Conservation (phyloP, 2,329 filamentous ascomycete species). For the Tympanopsis confertula region DNA sequence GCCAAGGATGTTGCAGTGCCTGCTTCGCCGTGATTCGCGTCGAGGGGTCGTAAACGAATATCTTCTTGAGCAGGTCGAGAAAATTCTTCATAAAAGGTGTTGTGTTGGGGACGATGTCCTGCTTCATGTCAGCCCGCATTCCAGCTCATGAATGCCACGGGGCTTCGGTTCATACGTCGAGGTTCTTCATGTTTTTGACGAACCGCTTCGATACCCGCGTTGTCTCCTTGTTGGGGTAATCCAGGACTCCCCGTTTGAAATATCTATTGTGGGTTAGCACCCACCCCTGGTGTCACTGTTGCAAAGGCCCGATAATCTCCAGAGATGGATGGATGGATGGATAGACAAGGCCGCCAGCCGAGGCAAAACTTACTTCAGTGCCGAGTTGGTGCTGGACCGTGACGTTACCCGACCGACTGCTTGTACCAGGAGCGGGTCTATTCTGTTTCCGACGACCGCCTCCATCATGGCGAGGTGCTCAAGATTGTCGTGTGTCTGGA, state of each 20-base stretch:
- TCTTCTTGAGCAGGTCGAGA: constrained; percentile 51
- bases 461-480: constrained; percentile 71
- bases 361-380: constrained; percentile 42
- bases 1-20: constrained; percentile 57
- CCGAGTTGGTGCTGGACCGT: constrained; percentile 44
- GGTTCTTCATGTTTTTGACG: constrained; percentile 61
- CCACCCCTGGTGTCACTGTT: neutral
- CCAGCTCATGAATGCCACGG: neutral
- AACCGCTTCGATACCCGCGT: constrained; percentile 53
- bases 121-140: constrained; percentile 8
- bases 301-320: neutral
- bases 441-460: constrained; percentile 46
- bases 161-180: constrained; percentile 35
- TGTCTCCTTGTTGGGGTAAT: constrained; percentile 53
- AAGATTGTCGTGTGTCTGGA: constrained; percentile 63
- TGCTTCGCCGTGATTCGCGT: constrained; percentile 57
- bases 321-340: neutral
- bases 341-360: constrained; percentile 5
- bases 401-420: constrained; percentile 43
- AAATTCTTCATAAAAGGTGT: constrained; percentile 50
- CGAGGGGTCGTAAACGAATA: constrained; percentile 57
- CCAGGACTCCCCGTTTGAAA: constrained; percentile 54
- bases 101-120: constrained; percentile 55
- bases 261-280: constrained; percentile 34
- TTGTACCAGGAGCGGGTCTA: constrained; percentile 47